phyloP scores from a whole-genome alignment of 2,329 filamentous ascomycete species.

The Aspergillus tamarii region DNA sequence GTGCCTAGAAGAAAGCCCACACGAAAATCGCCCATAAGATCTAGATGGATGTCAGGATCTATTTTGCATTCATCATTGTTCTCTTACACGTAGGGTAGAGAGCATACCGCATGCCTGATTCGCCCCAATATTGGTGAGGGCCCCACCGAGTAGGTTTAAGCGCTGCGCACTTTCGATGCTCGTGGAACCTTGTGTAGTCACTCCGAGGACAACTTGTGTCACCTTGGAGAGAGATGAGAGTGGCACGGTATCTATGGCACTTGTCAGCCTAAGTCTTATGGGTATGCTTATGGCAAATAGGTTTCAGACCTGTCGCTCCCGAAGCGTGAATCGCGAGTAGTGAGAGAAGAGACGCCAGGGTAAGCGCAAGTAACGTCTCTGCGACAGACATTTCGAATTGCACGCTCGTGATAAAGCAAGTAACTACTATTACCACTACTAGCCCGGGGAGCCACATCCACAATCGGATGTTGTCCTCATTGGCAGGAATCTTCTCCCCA shows the following conservation, averaged over 20 bases:
- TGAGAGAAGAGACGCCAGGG: slow-evolving; percentile 8
- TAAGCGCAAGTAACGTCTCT: slow-evolving; percentile 5
- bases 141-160: slow-evolving; percentile 5
- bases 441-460: slow-evolving; percentile 12
- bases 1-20: slow-evolving; percentile 12
- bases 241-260: background rate
- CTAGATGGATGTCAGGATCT: background rate
- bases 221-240: slow-evolving; percentile 11
- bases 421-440: background rate
- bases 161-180: slow-evolving; percentile 3
- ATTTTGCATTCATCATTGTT: background rate
- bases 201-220: slow-evolving; percentile 2
- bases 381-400: slow-evolving; percentile 3
- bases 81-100: background rate
- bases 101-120: slow-evolving; percentile 4
- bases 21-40: slow-evolving; percentile 11
- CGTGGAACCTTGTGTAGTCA: background rate
- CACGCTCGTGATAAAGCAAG: slow-evolving; percentile 2
- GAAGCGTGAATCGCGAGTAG: slow-evolving; percentile 11
- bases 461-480: background rate
- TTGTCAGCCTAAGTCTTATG: background rate
- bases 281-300: background rate
- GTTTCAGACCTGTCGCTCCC: background rate
- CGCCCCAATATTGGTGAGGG: slow-evolving; percentile 2
- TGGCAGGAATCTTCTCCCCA: background rate